These are phyloP conservation scores for Myxozyma nipponensis DNA, from an alignment of 805 yeast species.

Conservation along the genomic window DNA sequence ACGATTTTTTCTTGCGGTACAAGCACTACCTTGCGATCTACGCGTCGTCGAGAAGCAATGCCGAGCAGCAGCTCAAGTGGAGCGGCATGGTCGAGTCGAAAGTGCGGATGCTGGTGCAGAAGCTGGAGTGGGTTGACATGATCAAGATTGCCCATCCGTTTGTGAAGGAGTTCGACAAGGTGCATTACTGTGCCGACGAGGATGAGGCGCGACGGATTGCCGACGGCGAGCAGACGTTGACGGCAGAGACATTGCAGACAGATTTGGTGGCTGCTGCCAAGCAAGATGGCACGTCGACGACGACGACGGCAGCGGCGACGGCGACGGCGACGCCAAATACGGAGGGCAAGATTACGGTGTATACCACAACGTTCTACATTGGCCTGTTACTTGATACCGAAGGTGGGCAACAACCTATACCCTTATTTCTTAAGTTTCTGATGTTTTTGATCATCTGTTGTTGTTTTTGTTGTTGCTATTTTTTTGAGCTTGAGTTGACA, in stretches of 20 bases:
- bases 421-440: not conserved
- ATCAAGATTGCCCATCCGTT: conserved; percentile 86
- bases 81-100: conserved; percentile 90
- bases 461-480: not conserved
- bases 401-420: not conserved
- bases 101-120: conserved; percentile 73
- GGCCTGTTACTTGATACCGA: conserved; percentile 55
- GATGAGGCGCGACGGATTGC: conserved; percentile 58
- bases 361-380: conserved; percentile 71
- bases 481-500: not conserved
- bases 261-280: conserved; percentile 19
- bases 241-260: conserved; percentile 33
- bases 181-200: conserved; percentile 47
- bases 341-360: conserved; percentile 41
- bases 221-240: conserved; percentile 50
- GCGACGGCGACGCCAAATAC: conserved; percentile 16
- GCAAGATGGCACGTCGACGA: conserved; percentile 28
- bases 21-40: conserved; percentile 82
- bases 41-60: conserved; percentile 66
- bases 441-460: not conserved
- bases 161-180: conserved; percentile 65
- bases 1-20: conserved; percentile 76
- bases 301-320: too few species aligned
- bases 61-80: conserved; percentile 86
- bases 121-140: conserved; percentile 72